Conservation (phyloP, 1,284 basidiomycete species). For the Leccinum cinnamomeum region DNA sequence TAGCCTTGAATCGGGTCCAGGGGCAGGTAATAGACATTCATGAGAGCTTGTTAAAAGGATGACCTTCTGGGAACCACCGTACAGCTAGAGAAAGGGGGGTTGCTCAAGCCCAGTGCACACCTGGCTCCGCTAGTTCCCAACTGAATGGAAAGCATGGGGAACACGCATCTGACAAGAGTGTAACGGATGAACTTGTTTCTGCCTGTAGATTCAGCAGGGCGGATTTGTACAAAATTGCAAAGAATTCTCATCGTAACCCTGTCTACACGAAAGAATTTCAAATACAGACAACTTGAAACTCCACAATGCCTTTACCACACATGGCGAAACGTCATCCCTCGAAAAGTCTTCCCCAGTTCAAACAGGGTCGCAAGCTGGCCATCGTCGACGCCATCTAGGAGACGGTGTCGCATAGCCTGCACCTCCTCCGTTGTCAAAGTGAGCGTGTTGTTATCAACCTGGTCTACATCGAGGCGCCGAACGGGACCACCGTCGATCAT, state of each 20-base stretch:
- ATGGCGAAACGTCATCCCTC: slow-evolving; percentile 26
- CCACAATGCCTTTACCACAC: slow-evolving; percentile 24
- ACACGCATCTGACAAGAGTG: neutral
- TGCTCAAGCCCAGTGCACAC: too few species aligned
- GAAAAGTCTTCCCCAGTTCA: slow-evolving; percentile 23
- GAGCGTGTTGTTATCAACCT: slow-evolving; percentile 3
- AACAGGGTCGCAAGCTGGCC: slow-evolving; percentile 22
- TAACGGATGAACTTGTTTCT: neutral
- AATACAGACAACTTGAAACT: neutral
- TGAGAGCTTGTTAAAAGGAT: too few species aligned
- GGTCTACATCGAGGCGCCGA: neutral
- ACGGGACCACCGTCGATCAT: neutral
- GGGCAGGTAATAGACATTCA: too few species aligned
- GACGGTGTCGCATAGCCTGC: slow-evolving; percentile 14
- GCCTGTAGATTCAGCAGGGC: neutral
- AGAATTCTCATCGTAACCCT: neutral
- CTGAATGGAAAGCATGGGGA: neutral
- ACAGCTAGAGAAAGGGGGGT: too few species aligned
- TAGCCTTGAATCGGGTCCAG: too few species aligned
- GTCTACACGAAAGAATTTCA: neutral
- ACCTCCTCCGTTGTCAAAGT: slow-evolving; percentile 25
- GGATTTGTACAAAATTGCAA: neutral
- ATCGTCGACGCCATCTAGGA: slow-evolving; percentile 12
- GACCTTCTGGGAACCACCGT: too few species aligned
- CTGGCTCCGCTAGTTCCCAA: neutral